Base-by-base conservation (phyloP, 1,139 yeast genomes). In the Trichomonascaceae sp. region DNA sequence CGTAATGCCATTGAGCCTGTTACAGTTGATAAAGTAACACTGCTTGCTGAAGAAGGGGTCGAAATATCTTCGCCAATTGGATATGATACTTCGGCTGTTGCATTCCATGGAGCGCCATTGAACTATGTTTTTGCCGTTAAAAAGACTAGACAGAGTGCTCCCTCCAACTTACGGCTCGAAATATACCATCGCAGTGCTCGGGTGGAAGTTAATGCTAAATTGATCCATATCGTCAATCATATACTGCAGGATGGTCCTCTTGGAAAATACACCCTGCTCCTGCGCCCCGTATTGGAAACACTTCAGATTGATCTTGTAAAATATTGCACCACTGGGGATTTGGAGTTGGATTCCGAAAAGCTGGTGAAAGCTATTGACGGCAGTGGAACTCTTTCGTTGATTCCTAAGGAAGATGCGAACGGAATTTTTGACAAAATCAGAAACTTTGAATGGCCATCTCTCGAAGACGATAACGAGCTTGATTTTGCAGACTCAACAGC, bases 61-160 rank as follows among this genome's bases (percentile, higher is more conserved):
- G 61, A 61, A 0, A 77, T 83, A 0, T 66, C 70, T 6, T 70
- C 77, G 15, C 58, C 70, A 2, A 59, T 61, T 15, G 63, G 68
- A 4, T 68, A 74, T 1, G 58, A 60, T 5, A 57, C 59, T 15
- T 62, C 64, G 9, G 64, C 81, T 19, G 70, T 84, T 39, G 83
- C 88, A 0, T 81, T 79, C 63, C 80, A 80, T 3, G 89, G 84
- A n/a, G 90, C 87, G 55, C 87, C 90, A 0, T 81, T 82, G 0
- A 77, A 82, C 1, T 78, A 78, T 50, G 82, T 85, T 57, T 87
- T 79, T 66, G 76, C 78, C 51, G 75, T 86, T 22, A 67, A 66
- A 32, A 69, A 65, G 39, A 36, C 30, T 8, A 54, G 43, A 19
- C 17, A 47, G 15, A 10, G 30, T 24, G 45, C 43, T 8, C 36